A percentile compares a stretch with the other conserved stretches of the same genome.
phyloP scores from a whole-genome alignment of 179 eudicot species.

The Actinidia arguta region DNA sequence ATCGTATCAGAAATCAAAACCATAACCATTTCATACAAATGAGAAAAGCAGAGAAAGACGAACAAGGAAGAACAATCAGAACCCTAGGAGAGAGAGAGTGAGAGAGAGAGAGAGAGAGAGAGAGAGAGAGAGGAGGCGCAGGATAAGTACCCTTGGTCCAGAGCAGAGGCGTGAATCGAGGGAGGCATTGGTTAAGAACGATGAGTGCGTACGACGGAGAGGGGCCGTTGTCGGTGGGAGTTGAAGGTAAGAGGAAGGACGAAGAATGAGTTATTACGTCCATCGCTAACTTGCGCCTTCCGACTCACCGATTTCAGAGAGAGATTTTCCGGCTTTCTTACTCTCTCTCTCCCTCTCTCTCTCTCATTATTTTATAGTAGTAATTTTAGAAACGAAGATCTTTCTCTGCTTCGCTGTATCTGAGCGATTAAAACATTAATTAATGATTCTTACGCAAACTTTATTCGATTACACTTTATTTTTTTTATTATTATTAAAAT shows the following conservation, averaged over 20 bases:
- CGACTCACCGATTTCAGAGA: background rate
- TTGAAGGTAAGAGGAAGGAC: constrained; percentile 56
- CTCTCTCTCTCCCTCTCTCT: no score
- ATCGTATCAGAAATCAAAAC: constrained; percentile 14
- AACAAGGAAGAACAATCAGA: background rate
- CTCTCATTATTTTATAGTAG: no score
- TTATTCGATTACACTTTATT: no score
- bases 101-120: background rate
- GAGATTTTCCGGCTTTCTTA: no score
- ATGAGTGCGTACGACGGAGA: constrained; percentile 64
- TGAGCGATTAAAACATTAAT: no score
- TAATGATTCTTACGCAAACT: no score
- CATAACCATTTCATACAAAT: no score
- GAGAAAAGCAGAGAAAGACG: background rate
- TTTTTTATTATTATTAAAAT: no score
- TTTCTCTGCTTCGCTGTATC: no score
- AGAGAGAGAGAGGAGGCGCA: background rate
- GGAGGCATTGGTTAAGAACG: constrained; percentile 85
- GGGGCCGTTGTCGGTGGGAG: constrained; percentile 27
- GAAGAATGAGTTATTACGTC: constrained; percentile 65
- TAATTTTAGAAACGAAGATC: no score
- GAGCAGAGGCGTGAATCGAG: constrained; percentile 76
- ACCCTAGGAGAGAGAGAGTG: background rate
- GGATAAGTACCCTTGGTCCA: constrained; percentile 86
- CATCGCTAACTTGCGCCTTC: constrained; percentile 31